Base-by-base conservation (phyloP, 2,329 filamentous ascomycete species). In the Pezicula neosporulosa region DNA sequence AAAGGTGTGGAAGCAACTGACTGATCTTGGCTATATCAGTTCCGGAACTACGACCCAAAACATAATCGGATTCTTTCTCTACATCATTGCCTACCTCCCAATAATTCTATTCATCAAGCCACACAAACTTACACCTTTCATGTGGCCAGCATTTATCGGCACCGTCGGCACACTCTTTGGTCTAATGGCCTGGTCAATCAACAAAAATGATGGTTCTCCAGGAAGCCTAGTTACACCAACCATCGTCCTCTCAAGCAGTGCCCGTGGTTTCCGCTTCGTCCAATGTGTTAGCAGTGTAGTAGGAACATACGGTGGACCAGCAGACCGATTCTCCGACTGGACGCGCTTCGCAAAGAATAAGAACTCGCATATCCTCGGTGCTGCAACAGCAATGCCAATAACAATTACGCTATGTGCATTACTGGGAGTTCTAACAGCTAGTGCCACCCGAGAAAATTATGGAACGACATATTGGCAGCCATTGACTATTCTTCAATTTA, bases 351-450 rank as follows among this genome's bases (percentile, higher is more conserved):
- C 50, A 12, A 56, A 54, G 35, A 51, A 56, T 3, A 54, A 55
- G 21, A 54, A 54, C n/a, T 54, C 56, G 18, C 53, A 56, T 39
- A 49, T 48, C 9, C 45, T 57, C 6, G 56, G 55, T 16, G 56
- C 54, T 27, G 52, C 44, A 44, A 51, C 44, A n/a, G 41, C 47
- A 3, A 35, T 44, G n/a, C 43, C 47, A 12, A 44, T 47, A 16
- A 37, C 42, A 15, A 44, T 51, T 39, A 47, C 41, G 12, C 3
- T 48, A 24, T 47, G 45, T 27, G 50, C 50, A 2, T 24, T 52
- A 13, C 42, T 52, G 6, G 50, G 50, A 19, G 39, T 44, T 13
- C 10, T 52, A 5, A 48, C 42, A 10, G 41, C 50, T 1, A 49
- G 46, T 41, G 50, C 45, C 2, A 49, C 46, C 2, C 28, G 24